Percentiles rank a stretch among this genome's conserved stretches.
phyloP scores from a whole-genome alignment of 768 basidiomycete species.

The Symmetrospora coprosmae region DNA sequence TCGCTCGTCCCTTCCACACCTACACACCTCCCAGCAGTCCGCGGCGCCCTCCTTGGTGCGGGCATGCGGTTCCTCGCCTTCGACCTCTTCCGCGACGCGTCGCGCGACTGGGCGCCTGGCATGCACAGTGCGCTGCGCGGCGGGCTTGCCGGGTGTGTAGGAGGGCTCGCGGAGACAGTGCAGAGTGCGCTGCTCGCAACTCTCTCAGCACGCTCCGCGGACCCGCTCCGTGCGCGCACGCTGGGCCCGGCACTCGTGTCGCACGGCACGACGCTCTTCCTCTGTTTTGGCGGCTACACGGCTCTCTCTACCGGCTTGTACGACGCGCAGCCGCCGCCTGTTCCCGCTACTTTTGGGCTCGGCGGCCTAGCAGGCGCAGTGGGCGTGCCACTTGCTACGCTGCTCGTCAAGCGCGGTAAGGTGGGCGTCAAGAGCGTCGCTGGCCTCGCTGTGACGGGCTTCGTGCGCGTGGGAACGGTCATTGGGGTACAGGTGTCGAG shows the following conservation, averaged over 20 bases:
- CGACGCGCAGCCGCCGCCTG: neutral
- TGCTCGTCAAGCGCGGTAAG: neutral
- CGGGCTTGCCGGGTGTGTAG: neutral
- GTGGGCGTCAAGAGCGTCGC: neutral
- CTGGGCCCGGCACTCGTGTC: neutral
- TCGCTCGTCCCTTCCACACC: neutral
- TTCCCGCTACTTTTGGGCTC: neutral
- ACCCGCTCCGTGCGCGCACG: neutral
- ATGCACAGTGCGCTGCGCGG: neutral
- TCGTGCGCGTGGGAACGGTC: conserved; percentile 8
- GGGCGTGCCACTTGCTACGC: neutral
- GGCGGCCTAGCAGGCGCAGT: neutral
- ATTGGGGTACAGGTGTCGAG: neutral
- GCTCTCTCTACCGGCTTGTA: neutral
- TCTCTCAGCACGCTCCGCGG: neutral
- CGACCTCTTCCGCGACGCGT: neutral
- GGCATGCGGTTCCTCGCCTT: conserved; percentile 2
- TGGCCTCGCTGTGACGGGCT: neutral
- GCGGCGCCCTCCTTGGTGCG: neutral
- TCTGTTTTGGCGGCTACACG: conserved; percentile 8
- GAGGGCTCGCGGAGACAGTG: conserved; percentile 2
- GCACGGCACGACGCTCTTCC: conserved; percentile 13
- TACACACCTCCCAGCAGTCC: neutral
- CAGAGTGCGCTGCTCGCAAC: neutral
- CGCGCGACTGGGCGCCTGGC: neutral